Evolutionary conservation across 176 grass and related monocot genomes (phyloP).

Genomic region (Zizania latifolia): DNA sequence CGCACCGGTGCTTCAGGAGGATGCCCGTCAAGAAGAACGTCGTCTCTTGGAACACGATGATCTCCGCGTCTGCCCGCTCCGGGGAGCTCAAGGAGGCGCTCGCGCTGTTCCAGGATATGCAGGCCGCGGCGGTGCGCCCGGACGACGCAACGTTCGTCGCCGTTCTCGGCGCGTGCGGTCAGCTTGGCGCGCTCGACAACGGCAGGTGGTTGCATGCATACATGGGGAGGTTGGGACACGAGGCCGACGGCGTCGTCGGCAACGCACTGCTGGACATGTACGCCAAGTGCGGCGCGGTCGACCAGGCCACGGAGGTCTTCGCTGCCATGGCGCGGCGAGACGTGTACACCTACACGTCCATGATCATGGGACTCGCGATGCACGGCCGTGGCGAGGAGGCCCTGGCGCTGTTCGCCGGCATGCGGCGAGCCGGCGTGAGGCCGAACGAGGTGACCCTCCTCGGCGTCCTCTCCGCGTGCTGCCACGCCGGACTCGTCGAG

Average conservation of each 20-base stretch:
- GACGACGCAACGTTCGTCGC: slow-evolving; percentile 44
- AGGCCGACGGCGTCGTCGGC: slow-evolving; percentile 23
- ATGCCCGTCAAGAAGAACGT: slow-evolving; percentile 39
- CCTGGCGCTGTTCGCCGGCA: slow-evolving; percentile 41
- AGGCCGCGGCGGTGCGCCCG: background rate
- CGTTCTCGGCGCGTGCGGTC: slow-evolving; percentile 51
- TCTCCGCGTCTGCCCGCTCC: slow-evolving; percentile 29
- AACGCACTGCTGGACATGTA: slow-evolving; percentile 85
- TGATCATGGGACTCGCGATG: slow-evolving; percentile 53
- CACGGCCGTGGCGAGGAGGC: slow-evolving; percentile 48
- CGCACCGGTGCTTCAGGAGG: slow-evolving; percentile 34
- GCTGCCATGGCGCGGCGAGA: slow-evolving; percentile 38
- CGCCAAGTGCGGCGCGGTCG: slow-evolving; percentile 59
- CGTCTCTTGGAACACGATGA: slow-evolving; percentile 76
- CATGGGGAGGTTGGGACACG: background rate
- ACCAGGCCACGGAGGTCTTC: slow-evolving; percentile 55
- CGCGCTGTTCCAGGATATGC: slow-evolving; percentile 47
- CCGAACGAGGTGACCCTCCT: slow-evolving; percentile 60
- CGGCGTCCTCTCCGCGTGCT: slow-evolving; percentile 58
- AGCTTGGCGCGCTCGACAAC: slow-evolving; percentile 49
- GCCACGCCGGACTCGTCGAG: slow-evolving; percentile 48
- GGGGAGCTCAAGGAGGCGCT: slow-evolving; percentile 25
- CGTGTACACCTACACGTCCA: slow-evolving; percentile 59
- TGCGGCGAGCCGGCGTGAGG: slow-evolving; percentile 37
- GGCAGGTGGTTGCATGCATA: slow-evolving; percentile 67